Evolutionary conservation across 495 filamentous ascomycete genomes (phyloP), one percentile per base, ranked within the genome.

Genomic region (Daldinia loculata): DNA sequence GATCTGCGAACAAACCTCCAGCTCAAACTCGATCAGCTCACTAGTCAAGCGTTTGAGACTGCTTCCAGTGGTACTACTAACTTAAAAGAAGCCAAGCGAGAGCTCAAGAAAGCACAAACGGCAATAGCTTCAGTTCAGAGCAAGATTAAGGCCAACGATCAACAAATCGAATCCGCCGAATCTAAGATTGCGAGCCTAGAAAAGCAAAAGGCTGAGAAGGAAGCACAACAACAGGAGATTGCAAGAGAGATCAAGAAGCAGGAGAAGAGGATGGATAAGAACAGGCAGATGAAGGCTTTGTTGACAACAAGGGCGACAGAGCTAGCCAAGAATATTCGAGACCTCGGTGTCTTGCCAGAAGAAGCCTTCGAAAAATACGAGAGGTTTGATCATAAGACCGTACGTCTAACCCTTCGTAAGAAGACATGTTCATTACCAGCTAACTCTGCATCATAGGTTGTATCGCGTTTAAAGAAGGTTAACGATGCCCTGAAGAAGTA

Each of bases 401-500:
- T 89, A 79, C 75, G 84, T 80, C 32, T 27, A n/a, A 62, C 30
- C 43, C 26, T 52, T 29, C 27, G 0, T 51, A 7, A 43, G 7
- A 30, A 30, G 7, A 41, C 26, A 30, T 26, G n/a, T 51, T 22
- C 43, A 3, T 39, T 41, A 11, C 63, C n/a, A 50, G 60, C 66
- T 67, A 59, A 56, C 36, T 26, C 67, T 32, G 11, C n/a, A 68
- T 60, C 34, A 61, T 70, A 90, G 86, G 89, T 97, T 26, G 89
- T 93, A n/a, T 89, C 90, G 72, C 90, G 90, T 24, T 88, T 99
- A 7, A 91, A 95, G 79, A 97, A 95, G 77, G 92, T 95, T 78
- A 97, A 97, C 74, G 93, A 97, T 65, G 87, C 90, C 0, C 84
- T 99, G 48, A 98, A 98, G 81, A 97, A 98, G 76, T 98, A 94